Evolutionary conservation across 139 green algal species (phyloP).

Genomic region (Chlamydomonas schloesseri): DNA sequence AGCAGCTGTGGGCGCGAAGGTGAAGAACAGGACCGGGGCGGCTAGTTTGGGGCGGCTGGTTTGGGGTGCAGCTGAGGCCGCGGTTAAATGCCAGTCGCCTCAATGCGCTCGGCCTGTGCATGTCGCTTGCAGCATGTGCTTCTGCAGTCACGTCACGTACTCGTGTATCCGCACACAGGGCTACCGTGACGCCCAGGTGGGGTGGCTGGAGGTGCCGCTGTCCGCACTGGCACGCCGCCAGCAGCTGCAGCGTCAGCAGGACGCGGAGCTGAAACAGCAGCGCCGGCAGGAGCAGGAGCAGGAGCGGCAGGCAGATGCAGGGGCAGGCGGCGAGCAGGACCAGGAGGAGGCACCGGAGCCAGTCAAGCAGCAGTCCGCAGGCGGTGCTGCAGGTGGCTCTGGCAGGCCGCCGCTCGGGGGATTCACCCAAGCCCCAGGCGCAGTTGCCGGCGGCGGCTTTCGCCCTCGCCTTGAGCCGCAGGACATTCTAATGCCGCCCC

Average conservation of each 20-base stretch:
- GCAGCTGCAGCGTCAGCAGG: not conserved
- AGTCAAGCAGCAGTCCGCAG: not conserved
- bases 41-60: too few relatives aligned
- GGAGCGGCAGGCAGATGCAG: not conserved
- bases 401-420: not conserved
- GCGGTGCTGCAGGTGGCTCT: not conserved
- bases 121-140: not conserved
- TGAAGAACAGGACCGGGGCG: too few relatives aligned
- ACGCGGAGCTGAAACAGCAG: not conserved
- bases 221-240: not conserved
- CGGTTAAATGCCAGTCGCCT: too few relatives aligned
- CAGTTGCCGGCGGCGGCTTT: too few relatives aligned
- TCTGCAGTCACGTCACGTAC: not conserved
- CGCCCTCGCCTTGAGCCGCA: too few relatives aligned
- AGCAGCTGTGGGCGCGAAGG: too few relatives aligned
- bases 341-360: not conserved
- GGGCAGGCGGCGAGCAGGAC: not conserved
- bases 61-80: too few relatives aligned
- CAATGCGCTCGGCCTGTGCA: too few relatives aligned
- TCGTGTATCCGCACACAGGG: slow-evolving; percentile 33
- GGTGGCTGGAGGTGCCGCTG: slow-evolving; percentile 62
- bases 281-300: not conserved
- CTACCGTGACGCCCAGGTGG: slow-evolving; percentile 76
- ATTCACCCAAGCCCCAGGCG: not conserved
- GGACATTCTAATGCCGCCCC: not conserved